phyloP scores from a whole-genome alignment of 2,329 filamentous ascomycete species.

The Phoma sp. region DNA sequence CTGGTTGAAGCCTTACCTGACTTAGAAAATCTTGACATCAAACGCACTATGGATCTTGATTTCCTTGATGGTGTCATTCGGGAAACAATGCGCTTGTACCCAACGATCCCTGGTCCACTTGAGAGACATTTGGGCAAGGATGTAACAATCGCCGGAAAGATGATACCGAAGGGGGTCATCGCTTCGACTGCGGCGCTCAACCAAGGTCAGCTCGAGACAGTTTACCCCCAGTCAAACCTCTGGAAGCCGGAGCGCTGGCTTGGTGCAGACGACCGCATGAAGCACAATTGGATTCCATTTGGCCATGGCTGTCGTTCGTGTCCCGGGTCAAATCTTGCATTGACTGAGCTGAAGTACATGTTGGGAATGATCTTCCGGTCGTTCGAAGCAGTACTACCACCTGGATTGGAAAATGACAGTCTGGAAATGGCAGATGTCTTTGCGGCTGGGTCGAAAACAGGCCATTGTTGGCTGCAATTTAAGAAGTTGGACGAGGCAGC shows the following conservation, averaged over 20 bases:
- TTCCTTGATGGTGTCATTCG: slow-evolving; percentile 9
- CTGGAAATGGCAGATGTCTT: slow-evolving; percentile 5
- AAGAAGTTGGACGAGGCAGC: no score
- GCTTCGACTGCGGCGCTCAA: slow-evolving; percentile 6
- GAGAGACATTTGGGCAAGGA: slow-evolving; percentile 14
- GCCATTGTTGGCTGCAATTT: slow-evolving; percentile 8
- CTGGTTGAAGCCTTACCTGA: not conserved
- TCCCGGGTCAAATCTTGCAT: slow-evolving; percentile 8
- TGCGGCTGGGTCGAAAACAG: slow-evolving; percentile 2
- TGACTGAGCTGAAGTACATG: slow-evolving; percentile 10
- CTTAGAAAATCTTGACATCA: not conserved
- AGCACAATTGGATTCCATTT: slow-evolving; percentile 9
- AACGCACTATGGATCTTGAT: slow-evolving; percentile 4
- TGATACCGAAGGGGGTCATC: slow-evolving; percentile 3
- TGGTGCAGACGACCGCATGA: slow-evolving; percentile 7
- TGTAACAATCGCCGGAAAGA: slow-evolving; percentile 4
- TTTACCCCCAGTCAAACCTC: slow-evolving; percentile 1
- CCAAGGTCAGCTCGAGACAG: not conserved
- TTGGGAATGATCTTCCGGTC: slow-evolving; percentile 1
- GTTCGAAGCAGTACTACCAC: slow-evolving; percentile 1
- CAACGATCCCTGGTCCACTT: slow-evolving; percentile 11
- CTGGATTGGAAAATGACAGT: slow-evolving; percentile 1
- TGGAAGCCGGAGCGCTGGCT: slow-evolving; percentile 5
- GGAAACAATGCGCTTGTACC: slow-evolving; percentile 15
- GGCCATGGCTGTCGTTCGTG: slow-evolving; percentile 6